Evolutionary conservation across 495 filamentous ascomycete genomes (phyloP).

Genomic region (Immersiella caudata): DNA sequence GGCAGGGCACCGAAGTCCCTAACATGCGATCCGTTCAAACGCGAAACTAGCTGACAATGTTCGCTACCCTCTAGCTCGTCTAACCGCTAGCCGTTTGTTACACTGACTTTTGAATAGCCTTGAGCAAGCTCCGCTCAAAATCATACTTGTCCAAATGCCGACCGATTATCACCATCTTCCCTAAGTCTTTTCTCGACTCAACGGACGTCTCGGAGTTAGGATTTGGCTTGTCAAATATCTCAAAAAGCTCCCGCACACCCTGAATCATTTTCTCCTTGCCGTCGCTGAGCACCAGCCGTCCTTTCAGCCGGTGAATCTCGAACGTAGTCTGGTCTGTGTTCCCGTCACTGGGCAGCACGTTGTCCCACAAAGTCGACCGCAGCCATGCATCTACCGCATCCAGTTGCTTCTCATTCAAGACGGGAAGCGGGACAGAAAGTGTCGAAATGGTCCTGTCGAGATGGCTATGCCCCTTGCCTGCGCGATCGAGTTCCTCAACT

Average conservation of each 20-base stretch:
- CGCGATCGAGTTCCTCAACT: constrained; percentile 67
- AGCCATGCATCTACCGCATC: constrained; percentile 77
- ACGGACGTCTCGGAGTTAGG: constrained; percentile 18
- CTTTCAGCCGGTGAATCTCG: constrained; percentile 89
- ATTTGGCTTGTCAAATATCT: constrained; percentile 70
- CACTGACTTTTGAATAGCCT: constrained; percentile 23
- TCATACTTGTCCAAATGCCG: constrained; percentile 58
- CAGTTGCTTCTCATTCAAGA: constrained; percentile 57
- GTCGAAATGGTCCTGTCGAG: constrained; percentile 96
- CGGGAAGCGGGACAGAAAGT: constrained; percentile 64
- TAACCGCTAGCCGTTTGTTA: neutral
- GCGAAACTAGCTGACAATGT: neutral
- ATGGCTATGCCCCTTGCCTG: constrained; percentile 71
- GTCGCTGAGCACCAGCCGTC: constrained; percentile 63
- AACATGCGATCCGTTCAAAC: too few relatives aligned
- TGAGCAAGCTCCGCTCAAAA: constrained; percentile 46
- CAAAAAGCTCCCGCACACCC: constrained; percentile 90
- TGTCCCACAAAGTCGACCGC: constrained; percentile 81
- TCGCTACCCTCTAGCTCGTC: neutral
- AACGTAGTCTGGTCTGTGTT: constrained; percentile 36
- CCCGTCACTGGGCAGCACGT: constrained; percentile 55
- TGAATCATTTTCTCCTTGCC: constrained; percentile 77
- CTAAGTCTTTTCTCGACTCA: constrained; percentile 36
- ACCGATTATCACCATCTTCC: constrained; percentile 84
- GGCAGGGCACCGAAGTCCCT: too few relatives aligned